These are phyloP conservation scores for Mycena amicta DNA, from an alignment of 768 basidiomycete species.

Conservation along the genomic window DNA sequence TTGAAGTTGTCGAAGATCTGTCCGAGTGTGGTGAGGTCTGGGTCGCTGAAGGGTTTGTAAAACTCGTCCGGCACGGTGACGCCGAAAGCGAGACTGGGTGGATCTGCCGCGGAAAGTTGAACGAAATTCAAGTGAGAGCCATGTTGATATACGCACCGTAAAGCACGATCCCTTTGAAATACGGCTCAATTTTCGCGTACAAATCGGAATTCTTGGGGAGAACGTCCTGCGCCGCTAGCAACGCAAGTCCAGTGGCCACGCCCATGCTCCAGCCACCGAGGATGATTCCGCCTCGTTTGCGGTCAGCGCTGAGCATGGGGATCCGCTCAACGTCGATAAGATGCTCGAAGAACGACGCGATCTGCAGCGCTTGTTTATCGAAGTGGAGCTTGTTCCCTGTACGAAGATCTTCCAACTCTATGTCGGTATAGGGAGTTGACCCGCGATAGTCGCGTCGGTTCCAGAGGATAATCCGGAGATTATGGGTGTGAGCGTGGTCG, in stretches of 20 bases:
- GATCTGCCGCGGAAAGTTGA: too few species aligned
- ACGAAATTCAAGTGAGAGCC: too few species aligned
- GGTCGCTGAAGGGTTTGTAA: too few species aligned
- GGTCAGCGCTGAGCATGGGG: constrained; percentile 29
- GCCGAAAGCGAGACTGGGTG: too few species aligned
- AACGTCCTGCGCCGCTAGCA: constrained; percentile 30
- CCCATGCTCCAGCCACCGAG: constrained; percentile 45
- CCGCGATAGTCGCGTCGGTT: constrained; percentile 40
- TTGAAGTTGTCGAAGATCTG: too few species aligned
- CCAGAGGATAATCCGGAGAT: constrained; percentile 31
- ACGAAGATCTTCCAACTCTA: constrained; percentile 33
- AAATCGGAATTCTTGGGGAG: constrained; percentile 27
- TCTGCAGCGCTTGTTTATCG: constrained; percentile 28
- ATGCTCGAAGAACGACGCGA: constrained; percentile 32
- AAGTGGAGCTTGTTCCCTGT: constrained; percentile 29
- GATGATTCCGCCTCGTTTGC: constrained; percentile 35
- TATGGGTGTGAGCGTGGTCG: constrained; percentile 17
- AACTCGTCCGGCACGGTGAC: too few species aligned
- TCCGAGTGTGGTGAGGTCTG: too few species aligned
- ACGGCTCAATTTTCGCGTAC: constrained; percentile 28
- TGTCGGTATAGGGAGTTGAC: constrained; percentile 34
- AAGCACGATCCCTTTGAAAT: constrained; percentile 34
- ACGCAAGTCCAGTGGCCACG: constrained; percentile 27
- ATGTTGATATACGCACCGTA: constrained; percentile 39
- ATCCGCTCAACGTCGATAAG: constrained; percentile 31